Evolutionary conservation across 257 asterid species (phyloP).

Genomic region (Ilex asprella): DNA sequence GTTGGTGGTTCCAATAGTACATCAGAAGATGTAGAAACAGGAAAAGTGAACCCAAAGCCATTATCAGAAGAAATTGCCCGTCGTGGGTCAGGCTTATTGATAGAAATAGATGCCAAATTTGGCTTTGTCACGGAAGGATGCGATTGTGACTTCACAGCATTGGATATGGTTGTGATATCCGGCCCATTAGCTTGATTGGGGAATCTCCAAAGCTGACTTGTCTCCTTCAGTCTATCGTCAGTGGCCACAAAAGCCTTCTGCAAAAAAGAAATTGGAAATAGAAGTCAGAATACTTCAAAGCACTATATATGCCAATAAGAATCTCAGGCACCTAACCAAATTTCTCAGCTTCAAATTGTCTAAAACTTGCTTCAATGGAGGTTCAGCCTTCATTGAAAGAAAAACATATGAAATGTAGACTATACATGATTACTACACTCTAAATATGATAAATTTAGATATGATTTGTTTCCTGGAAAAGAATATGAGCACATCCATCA

Average conservation of each 20-base stretch:
- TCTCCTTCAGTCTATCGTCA: conserved; percentile 20
- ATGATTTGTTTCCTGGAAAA: too few species aligned
- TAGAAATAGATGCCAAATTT: conserved; percentile 41
- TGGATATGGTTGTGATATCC: conserved; percentile 19
- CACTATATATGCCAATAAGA: neutral
- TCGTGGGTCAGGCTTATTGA: conserved; percentile 35
- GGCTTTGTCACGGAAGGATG: conserved; percentile 35
- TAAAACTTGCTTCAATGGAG: too few species aligned
- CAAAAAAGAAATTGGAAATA: conserved; percentile 12
- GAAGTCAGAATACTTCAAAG: neutral
- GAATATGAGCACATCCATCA: too few species aligned
- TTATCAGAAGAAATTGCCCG: conserved; percentile 32
- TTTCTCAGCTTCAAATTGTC: too few species aligned
- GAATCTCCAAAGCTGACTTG: conserved; percentile 16
- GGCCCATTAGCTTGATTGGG: conserved; percentile 36
- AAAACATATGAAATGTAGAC: too few species aligned
- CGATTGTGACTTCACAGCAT: conserved; percentile 24
- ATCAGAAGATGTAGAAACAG: conserved; percentile 50
- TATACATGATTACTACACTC: too few species aligned
- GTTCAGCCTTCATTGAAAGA: too few species aligned
- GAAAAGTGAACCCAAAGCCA: conserved; percentile 66
- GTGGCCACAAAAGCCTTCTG: conserved; percentile 33
- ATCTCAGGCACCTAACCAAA: neutral
- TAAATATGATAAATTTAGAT: too few species aligned
- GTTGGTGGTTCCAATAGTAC: conserved; percentile 77